Evolutionary conservation across 441 rosid species (phyloP), one percentile per base, ranked within the genome.

Genomic region (Pelargonium australe): DNA sequence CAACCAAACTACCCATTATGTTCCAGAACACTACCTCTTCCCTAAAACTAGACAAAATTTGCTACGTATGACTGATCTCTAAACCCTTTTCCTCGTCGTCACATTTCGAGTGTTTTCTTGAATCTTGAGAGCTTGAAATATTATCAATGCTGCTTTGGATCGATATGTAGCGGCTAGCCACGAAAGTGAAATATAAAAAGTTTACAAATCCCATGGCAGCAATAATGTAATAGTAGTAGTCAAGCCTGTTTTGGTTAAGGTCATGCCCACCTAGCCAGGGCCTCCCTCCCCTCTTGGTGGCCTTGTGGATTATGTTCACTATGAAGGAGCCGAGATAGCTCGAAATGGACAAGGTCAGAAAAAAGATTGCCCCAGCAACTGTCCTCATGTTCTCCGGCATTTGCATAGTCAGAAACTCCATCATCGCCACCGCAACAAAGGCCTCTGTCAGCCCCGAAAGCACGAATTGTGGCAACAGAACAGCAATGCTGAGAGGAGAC

Each of bases 251-350:
- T 62, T 72, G 41, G 75, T 87, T 87, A 3, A 87, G 82, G 71
- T 87, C 89, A 7, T 67, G 78, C 5, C 89, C 89, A 2, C 90
- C 93, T 44, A 87, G 64, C 90, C 89, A 84, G 1, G 87, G 79
- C 0, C 4, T 47, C 53, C 53, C 53, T 47, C 53, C 4, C 53
- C 53, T 47, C 53, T 47, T 14, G 2, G 53, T 47, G 53, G 53
- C 53, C 53, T 47, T 47, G 68, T 81, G 72, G 44, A 84, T 67
- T 16, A 83, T 6, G 43, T 78, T 85, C 57, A 81, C 83, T 9
- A 85, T 70, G 4, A 76, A 49, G 0, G 88, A 73, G 70, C 80
- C 80, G 20, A 81, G 0, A 71, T 86, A 86, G 72, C 82, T 79
- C 1, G 88, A 73, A 4, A 74, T 65, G 0, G 77, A 69, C 17